Conservation (phyloP, 768 basidiomycete species). For the Lenzites betulinus region DNA sequence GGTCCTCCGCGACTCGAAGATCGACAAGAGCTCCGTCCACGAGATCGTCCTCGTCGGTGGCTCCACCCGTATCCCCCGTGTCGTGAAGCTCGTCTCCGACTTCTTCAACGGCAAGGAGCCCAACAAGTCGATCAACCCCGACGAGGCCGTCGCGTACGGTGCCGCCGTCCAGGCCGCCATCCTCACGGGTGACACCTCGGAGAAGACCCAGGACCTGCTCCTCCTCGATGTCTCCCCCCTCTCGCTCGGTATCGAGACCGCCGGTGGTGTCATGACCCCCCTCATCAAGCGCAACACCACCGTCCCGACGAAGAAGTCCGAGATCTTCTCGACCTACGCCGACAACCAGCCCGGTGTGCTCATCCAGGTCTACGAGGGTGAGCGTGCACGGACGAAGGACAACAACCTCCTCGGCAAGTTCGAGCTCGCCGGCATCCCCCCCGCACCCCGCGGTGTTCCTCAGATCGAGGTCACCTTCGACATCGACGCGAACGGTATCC, state of each 20-base stretch:
- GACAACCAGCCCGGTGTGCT: conserved; percentile 99
- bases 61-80: conserved; percentile 97
- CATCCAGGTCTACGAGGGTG: conserved; percentile 98
- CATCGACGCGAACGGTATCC: conserved; percentile 94
- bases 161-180: conserved; percentile 99
- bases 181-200: conserved; percentile 95
- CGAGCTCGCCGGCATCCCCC: conserved; percentile 94
- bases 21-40: conserved; percentile 93
- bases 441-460: conserved; percentile 96
- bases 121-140: conserved; percentile 99
- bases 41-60: conserved; percentile 98
- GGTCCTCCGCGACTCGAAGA: conserved; percentile 96
- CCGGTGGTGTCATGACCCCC: conserved; percentile 98
- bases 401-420: conserved; percentile 99
- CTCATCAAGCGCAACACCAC: conserved; percentile 99
- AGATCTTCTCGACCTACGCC: conserved; percentile 97
- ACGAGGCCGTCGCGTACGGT: conserved; percentile 98
- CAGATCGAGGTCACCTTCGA: conserved; percentile 98
- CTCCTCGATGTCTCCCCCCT: conserved; percentile 92
- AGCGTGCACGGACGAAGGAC: conserved; percentile 97
- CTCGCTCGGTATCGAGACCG: conserved; percentile 95
- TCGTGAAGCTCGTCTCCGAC: conserved; percentile 96
- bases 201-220: conserved; percentile 95
- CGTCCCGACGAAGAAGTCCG: conserved; percentile 97
- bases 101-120: conserved; percentile 99